These are phyloP conservation scores for Fusarium transvaalense DNA, from an alignment of 2,329 filamentous ascomycete species.

Conservation along the genomic window DNA sequence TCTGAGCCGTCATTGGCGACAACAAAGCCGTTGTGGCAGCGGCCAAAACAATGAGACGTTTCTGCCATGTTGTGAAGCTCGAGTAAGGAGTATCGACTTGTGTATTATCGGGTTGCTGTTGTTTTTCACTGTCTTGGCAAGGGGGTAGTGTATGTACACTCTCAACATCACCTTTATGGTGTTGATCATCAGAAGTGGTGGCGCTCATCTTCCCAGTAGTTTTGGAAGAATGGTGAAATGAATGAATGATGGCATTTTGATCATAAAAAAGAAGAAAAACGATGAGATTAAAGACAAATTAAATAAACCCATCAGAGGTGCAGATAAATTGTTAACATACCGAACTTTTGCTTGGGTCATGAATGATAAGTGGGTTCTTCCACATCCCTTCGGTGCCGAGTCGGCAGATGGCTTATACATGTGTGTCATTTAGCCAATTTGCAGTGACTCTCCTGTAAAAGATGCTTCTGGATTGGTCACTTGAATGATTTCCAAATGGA, in stretches of 20 bases:
- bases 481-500: background rate
- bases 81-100: constrained; percentile 51
- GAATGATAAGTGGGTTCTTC: constrained; percentile 17
- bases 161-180: constrained; percentile 9
- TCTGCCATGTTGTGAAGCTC: constrained; percentile 56
- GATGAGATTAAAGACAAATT: constrained; percentile 11
- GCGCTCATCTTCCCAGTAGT: constrained; percentile 18
- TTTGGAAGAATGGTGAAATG: background rate
- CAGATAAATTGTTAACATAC: constrained; percentile 11
- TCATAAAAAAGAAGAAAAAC: background rate
- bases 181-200: background rate
- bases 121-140: constrained; percentile 27
- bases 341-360: constrained; percentile 5
- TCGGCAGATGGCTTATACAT: constrained; percentile 19
- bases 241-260: background rate
- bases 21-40: constrained; percentile 58
- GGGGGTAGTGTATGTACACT: constrained; percentile 1
- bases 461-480: background rate
- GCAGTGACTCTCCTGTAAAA: background rate
- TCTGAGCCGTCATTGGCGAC: constrained; percentile 62
- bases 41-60: constrained; percentile 57
- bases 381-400: constrained; percentile 32
- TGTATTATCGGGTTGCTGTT: constrained; percentile 4
- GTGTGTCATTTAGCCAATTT: constrained; percentile 1
- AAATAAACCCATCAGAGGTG: constrained; percentile 19